phyloP scores from a whole-genome alignment of 2,329 filamentous ascomycete species.

The Stromatinia cepivora region DNA sequence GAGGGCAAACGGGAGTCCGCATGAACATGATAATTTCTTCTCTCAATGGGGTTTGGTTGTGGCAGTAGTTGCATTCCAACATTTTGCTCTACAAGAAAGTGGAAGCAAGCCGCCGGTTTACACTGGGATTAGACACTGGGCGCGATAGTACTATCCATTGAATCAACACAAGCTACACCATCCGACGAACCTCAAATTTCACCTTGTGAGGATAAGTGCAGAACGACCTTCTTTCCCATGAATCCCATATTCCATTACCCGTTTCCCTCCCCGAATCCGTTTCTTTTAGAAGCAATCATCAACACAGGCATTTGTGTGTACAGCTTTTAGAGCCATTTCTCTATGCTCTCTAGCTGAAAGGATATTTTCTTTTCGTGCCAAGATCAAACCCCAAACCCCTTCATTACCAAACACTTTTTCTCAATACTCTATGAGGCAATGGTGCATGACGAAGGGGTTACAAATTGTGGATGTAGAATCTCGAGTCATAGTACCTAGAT shows the following conservation, averaged over 20 bases:
- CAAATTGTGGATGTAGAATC: conserved; percentile 26
- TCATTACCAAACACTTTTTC: conserved; percentile 67
- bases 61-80: conserved; percentile 35
- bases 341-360: conserved; percentile 50
- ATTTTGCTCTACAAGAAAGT: conserved; percentile 33
- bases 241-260: background rate
- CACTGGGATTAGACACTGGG: conserved; percentile 28
- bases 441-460: conserved; percentile 64
- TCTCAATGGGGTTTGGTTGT: conserved; percentile 34
- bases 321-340: conserved; percentile 46
- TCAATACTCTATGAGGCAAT: conserved; percentile 50
- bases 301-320: conserved; percentile 52
- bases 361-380: conserved; percentile 50
- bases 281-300: conserved; percentile 23
- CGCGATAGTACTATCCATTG: conserved; percentile 35
- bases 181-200: conserved; percentile 8
- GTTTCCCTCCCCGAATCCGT: background rate
- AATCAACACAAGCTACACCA: conserved; percentile 37
- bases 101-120: conserved; percentile 31
- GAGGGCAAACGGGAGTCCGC: conserved; percentile 91
- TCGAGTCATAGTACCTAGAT: conserved; percentile 6
- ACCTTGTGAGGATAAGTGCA: conserved; percentile 10
- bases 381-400: conserved; percentile 46
- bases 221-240: conserved; percentile 1
- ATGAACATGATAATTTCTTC: conserved; percentile 51